phyloP scores from a whole-genome alignment of 306 rosid species.

The Hippophae rhamnoides region DNA sequence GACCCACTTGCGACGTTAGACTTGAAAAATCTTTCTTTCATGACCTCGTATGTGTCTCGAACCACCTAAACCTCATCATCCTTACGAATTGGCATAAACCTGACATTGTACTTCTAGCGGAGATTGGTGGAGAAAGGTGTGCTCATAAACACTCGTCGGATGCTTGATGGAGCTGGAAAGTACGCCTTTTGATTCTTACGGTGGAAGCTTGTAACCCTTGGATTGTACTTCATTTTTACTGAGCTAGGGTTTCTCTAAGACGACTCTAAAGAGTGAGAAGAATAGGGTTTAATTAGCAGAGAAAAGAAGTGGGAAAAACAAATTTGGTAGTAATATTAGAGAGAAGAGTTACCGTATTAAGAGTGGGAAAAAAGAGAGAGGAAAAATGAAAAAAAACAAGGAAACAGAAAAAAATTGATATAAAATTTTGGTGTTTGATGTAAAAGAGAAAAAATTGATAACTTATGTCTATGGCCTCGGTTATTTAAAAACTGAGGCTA shows the following conservation, averaged over 20 bases:
- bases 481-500: no score
- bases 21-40: slow-evolving; percentile 83
- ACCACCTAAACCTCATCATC: slow-evolving; percentile 35
- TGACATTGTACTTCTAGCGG: slow-evolving; percentile 81
- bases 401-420: no score
- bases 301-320: no score
- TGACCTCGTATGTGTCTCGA: slow-evolving; percentile 82
- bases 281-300: no score
- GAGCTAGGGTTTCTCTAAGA: slow-evolving; percentile 1
- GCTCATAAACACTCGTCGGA: slow-evolving; percentile 79
- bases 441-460: no score
- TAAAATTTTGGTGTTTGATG: no score
- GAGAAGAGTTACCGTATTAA: no score
- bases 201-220: slow-evolving; percentile 76
- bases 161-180: slow-evolving; percentile 90
- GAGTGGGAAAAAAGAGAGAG: no score
- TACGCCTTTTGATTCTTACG: slow-evolving; percentile 95
- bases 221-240: slow-evolving; percentile 69
- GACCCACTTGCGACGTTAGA: slow-evolving; percentile 88
- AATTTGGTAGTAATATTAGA: no score
- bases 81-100: slow-evolving; percentile 58
- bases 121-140: slow-evolving; percentile 75
- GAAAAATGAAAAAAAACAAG: no score
- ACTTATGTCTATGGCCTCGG: no score
- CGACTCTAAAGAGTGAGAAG: no score